Conservation (phyloP, 257 asterid species). For the Scutellaria baicalensis region DNA sequence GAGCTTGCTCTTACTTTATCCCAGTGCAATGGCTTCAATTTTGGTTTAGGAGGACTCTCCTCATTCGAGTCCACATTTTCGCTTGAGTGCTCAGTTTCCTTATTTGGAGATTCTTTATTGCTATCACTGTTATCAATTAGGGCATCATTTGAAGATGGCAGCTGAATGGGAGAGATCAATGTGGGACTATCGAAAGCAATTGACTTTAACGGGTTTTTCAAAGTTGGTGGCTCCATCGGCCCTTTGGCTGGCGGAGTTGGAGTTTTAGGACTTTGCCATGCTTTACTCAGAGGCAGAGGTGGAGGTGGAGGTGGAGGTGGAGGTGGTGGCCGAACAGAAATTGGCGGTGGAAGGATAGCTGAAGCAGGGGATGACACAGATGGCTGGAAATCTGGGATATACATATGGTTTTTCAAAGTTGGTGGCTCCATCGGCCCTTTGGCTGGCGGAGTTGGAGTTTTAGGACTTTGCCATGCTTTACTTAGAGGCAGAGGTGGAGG, state of each 20-base stretch:
- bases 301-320: conserved; percentile 26
- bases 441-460: conserved; percentile 51
- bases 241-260: conserved; percentile 43
- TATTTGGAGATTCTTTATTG: conserved; percentile 9
- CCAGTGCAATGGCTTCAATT: conserved; percentile 94
- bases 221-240: conserved; percentile 35
- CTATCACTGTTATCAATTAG: conserved; percentile 18
- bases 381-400: conserved; percentile 7
- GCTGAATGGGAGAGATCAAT: conserved; percentile 48
- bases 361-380: neutral
- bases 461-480: conserved; percentile 58
- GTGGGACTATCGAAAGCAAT: conserved; percentile 32
- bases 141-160: conserved; percentile 35
- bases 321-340: conserved; percentile 27
- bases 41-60: conserved; percentile 59
- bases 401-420: conserved; percentile 16
- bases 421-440: conserved; percentile 38
- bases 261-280: conserved; percentile 60
- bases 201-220: conserved; percentile 41
- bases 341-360: neutral
- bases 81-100: conserved; percentile 13
- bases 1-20: conserved; percentile 96
- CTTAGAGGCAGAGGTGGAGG: conserved; percentile 33
- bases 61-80: conserved; percentile 27
- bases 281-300: conserved; percentile 36